Base-by-base conservation (phyloP, 345 rosid species). In the Aethionema arabicum region DNA sequence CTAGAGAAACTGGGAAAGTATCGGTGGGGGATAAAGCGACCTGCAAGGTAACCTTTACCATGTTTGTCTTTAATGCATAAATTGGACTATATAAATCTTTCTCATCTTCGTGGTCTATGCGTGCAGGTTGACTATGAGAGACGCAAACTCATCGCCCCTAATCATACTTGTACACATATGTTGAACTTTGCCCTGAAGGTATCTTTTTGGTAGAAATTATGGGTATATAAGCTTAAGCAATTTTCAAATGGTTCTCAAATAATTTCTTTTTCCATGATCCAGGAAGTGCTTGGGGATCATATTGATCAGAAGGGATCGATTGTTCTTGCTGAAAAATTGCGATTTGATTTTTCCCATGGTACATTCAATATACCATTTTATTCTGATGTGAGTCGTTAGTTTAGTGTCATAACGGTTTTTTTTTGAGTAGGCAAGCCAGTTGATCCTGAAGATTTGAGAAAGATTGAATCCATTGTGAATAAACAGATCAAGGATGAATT, bases 341-440 rank as follows among this genome's bases (percentile, higher is more conserved):
- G 99, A 79, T 95, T 80, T 68, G 99, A 95, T 78, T 95, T 95
- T 79, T 90, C 95, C 59, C 99, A 95, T 42, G 91, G 97, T 95
- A 83, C 75, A 78, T 65, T 54, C 29, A 35, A 14, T 39, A 9
- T 6, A 14, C 45, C 16, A 13, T 33, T 73, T 62, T n/a, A 62
- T 37, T 8, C 59, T 52, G 66, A 59, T 53, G 32, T 54, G 39
- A 59, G 29, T 59, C 14, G 63, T 57, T 30, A 31, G 14, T 38
- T 16, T 7, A 5, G 31, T 8, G 46, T 33, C 32, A 58, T 72
- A 14, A 72, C 40, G 15, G 9, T 11, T 65, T 53, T 33, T 30
- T 56, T 72, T 58, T 56, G 67, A 70, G 62, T 57, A 93, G 96
- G 96, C 56, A 88, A 85, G 74, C 88, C 90, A 4, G 90, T 95